Percentiles rank a stretch among this genome's conserved stretches.
phyloP scores from a whole-genome alignment of 2,329 filamentous ascomycete genomes.

The Colletotrichum magnum region DNA sequence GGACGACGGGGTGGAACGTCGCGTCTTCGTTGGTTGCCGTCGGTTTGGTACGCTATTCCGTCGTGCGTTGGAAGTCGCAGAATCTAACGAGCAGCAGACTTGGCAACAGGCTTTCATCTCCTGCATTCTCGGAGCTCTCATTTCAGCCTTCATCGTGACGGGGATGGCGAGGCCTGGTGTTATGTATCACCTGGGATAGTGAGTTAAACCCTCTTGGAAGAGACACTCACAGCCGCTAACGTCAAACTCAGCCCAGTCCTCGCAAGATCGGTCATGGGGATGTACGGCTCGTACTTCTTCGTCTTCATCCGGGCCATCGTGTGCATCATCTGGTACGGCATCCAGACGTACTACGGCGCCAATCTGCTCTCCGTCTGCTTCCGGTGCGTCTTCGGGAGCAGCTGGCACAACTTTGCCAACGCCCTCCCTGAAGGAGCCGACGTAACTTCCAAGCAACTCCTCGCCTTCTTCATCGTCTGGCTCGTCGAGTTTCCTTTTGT shows the following conservation, averaged over 20 bases:
- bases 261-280: slow-evolving; percentile 55
- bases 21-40: slow-evolving; percentile 47
- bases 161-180: slow-evolving; percentile 47
- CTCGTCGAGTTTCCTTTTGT: slow-evolving; percentile 55
- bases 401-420: slow-evolving; percentile 51
- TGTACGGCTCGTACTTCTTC: slow-evolving; percentile 59
- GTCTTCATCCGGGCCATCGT: slow-evolving; percentile 52
- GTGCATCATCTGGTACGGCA: slow-evolving; percentile 50
- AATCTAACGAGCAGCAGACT: slow-evolving; percentile 34
- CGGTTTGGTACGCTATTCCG: slow-evolving; percentile 42
- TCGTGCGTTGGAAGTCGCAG: too few species aligned
- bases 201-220: not conserved
- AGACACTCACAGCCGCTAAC: not conserved
- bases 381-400: slow-evolving; percentile 52
- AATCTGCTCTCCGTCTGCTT: slow-evolving; percentile 45
- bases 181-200: slow-evolving; percentile 48
- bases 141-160: slow-evolving; percentile 45
- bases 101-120: slow-evolving; percentile 49
- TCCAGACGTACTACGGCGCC: slow-evolving; percentile 45
- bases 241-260: slow-evolving; percentile 48
- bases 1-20: slow-evolving; percentile 48
- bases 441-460: slow-evolving; percentile 51
- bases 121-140: slow-evolving; percentile 44
- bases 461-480: slow-evolving; percentile 57
- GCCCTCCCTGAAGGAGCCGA: slow-evolving; percentile 48